These are phyloP conservation scores for Pinus tabuliformis DNA, from an alignment of 75 land plant genomes.

Conservation along the genomic window DNA sequence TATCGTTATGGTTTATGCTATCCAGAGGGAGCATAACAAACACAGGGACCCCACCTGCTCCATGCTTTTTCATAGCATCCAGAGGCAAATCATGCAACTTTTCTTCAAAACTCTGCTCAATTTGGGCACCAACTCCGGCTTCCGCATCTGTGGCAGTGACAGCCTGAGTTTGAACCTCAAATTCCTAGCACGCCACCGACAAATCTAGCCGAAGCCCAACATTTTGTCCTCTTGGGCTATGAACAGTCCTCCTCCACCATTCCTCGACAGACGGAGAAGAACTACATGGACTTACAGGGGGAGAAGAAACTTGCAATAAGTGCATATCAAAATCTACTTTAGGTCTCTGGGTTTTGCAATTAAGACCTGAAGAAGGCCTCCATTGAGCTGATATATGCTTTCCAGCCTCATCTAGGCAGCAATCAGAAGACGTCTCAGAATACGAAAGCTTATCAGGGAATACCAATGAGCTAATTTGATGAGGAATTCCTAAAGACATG, in stretches of 20 bases:
- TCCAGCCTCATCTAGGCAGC: too few relatives aligned
- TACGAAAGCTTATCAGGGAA: not conserved
- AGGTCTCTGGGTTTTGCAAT: constrained; percentile 19
- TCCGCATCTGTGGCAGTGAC: constrained; percentile 4
- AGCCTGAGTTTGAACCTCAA: constrained; percentile 12
- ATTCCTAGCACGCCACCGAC: constrained; percentile 54
- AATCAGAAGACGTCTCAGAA: not conserved
- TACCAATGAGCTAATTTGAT: constrained; percentile 36
- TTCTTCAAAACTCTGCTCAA: constrained; percentile 10
- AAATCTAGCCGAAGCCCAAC: constrained; percentile 31
- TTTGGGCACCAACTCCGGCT: not conserved
- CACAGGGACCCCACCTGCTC: constrained; percentile 62
- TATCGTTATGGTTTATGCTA: constrained; percentile 49
- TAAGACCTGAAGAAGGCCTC: constrained; percentile 16
- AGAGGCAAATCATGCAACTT: not conserved
- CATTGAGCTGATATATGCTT: constrained; percentile 20
- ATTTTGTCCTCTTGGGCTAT: not conserved
- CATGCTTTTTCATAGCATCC: constrained; percentile 4
- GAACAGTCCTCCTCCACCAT: not conserved
- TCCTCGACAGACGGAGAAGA: constrained; percentile 23
- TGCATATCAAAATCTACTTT: constrained; percentile 6
- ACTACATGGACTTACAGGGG: constrained; percentile 29
- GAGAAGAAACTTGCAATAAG: constrained; percentile 12
- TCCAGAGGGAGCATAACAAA: constrained; percentile 90
- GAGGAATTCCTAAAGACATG: constrained; percentile 30